Conservation (phyloP, 768 basidiomycete genomes). For the Arthromyces matolae region DNA sequence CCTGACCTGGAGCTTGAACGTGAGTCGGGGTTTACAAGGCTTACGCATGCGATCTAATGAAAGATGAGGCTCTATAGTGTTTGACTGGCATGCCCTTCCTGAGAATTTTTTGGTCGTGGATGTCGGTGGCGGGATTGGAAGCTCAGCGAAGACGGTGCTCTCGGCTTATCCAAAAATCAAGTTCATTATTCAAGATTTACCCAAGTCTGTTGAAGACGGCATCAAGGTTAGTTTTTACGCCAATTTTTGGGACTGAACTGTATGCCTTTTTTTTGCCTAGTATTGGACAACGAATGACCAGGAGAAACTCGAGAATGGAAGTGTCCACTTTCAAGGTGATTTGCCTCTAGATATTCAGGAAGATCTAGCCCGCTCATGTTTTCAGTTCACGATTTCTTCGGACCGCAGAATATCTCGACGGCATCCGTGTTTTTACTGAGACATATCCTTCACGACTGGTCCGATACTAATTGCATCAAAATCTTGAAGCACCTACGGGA, state of each 20-base stretch:
- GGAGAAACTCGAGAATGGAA: constrained; percentile 23
- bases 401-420: constrained; percentile 39
- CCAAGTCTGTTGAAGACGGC: constrained; percentile 18
- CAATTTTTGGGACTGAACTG: background rate
- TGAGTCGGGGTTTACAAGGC: constrained; percentile 3
- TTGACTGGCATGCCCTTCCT: constrained; percentile 49
- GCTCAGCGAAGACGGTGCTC: constrained; percentile 18
- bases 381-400: constrained; percentile 30
- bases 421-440: constrained; percentile 53
- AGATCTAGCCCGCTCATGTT: background rate
- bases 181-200: constrained; percentile 56
- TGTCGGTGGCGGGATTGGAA: constrained; percentile 64
- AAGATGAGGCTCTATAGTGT: no score
- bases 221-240: background rate
- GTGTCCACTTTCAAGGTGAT: constrained; percentile 25
- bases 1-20: constrained; percentile 18
- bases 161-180: constrained; percentile 22
- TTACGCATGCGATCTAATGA: no score
- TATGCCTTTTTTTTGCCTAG: background rate
- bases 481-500: constrained; percentile 35
- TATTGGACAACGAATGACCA: constrained; percentile 20
- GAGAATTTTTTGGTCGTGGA: constrained; percentile 52
- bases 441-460: constrained; percentile 64
- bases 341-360: no score
- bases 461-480: constrained; percentile 37